A percentile compares a stretch with the other conserved stretches of the same genome.
Evolutionary conservation across 768 basidiomycete species (phyloP).

Genomic region (Kwoniella newhampshirensis): DNA sequence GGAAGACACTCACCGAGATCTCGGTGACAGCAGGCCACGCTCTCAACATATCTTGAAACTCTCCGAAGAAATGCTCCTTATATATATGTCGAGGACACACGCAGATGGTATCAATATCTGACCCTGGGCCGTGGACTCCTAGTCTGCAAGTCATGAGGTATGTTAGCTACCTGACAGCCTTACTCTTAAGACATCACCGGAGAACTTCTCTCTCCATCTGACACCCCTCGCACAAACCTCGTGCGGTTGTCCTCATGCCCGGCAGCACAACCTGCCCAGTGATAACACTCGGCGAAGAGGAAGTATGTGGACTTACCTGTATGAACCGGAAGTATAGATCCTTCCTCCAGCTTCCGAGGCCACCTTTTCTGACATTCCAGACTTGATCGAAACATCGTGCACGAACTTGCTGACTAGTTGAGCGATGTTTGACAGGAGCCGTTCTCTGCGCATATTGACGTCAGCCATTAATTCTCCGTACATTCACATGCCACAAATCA

Average conservation of each 20-base stretch:
- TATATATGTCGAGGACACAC: conserved; percentile 96
- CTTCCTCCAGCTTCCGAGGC: conserved; percentile 91
- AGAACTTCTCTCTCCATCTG: no score
- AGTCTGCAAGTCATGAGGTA: conserved; percentile 56
- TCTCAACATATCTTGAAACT: conserved; percentile 84
- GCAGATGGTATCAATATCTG: conserved; percentile 97
- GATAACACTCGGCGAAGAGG: no score
- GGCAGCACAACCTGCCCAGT: no score
- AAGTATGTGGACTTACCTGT: conserved; percentile 59
- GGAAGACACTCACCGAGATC: conserved; percentile 70
- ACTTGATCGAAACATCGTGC: conserved; percentile 69
- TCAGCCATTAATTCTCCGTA: no score
- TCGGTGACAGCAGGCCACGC: conserved; percentile 79
- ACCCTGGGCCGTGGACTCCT: conserved; percentile 92
- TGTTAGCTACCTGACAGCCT: not conserved
- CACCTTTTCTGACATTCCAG: conserved; percentile 81
- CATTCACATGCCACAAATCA: not conserved
- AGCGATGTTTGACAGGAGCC: conserved; percentile 84
- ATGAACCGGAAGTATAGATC: conserved; percentile 98
- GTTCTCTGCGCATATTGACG: conserved; percentile 63
- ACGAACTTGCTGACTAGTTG: conserved; percentile 92
- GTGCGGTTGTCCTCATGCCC: no score
- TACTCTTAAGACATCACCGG: not conserved
- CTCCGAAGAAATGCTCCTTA: conserved; percentile 90
- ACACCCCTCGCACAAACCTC: no score